Conservation (phyloP, 306 rosid species). For the Canavalia ensiformis region DNA sequence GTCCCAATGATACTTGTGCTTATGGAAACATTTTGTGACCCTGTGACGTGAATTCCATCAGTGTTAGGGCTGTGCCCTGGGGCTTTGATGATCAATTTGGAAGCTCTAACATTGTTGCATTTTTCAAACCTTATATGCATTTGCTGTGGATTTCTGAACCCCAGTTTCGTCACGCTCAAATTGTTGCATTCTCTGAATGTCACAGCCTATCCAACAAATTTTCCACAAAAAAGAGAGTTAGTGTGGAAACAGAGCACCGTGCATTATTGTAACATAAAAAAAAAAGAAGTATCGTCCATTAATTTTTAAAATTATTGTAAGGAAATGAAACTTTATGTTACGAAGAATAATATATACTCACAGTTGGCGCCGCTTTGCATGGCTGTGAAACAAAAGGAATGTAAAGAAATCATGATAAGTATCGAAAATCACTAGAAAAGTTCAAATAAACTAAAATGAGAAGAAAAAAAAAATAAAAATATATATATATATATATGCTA, state of each 20-base stretch:
- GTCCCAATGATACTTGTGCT: constrained; percentile 63
- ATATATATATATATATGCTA: background rate
- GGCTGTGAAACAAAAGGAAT: constrained; percentile 59
- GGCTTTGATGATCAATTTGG: constrained; percentile 60
- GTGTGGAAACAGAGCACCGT: background rate
- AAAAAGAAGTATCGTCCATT: no score
- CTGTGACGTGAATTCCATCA: constrained; percentile 87
- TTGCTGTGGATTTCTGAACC: constrained; percentile 69
- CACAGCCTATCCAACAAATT: constrained; percentile 66
- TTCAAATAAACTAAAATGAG: background rate
- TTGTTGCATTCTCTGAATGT: constrained; percentile 65
- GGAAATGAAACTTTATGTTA: background rate
- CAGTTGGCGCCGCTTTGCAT: constrained; percentile 79
- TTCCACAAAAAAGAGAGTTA: background rate
- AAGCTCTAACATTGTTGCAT: constrained; percentile 63
- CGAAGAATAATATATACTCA: constrained; percentile 52
- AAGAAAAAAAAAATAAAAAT: background rate
- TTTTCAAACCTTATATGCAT: constrained; percentile 70
- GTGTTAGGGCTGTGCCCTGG: constrained; percentile 88
- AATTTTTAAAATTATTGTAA: background rate
- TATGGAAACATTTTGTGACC: constrained; percentile 58
- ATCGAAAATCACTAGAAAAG: background rate
- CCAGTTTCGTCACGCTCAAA: constrained; percentile 57
- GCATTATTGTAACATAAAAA: background rate
- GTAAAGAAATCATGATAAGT: constrained; percentile 8